Percentiles rank a stretch among this genome's conserved stretches.
Conservation (phyloP, 2,329 filamentous ascomycete species). For the Fusarium guadeloupense region DNA sequence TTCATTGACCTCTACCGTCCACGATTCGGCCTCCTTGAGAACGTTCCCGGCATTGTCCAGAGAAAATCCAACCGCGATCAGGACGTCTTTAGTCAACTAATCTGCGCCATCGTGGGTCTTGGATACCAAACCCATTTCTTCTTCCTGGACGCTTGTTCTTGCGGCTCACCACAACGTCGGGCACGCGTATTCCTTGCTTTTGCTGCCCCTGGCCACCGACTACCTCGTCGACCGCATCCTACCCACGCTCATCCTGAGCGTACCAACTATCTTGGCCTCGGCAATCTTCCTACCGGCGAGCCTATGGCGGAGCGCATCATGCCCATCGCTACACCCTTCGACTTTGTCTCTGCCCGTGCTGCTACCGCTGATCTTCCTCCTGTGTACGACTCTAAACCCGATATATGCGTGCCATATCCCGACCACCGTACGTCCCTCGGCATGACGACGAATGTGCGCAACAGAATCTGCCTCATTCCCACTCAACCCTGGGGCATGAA, state of each 20-base stretch:
- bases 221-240: constrained; percentile 64
- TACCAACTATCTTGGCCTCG: constrained; percentile 55
- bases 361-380: constrained; percentile 68
- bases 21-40: constrained; percentile 79
- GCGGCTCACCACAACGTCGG: constrained; percentile 72
- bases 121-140: constrained; percentile 79
- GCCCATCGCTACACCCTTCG: constrained; percentile 64
- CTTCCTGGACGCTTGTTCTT: constrained; percentile 74
- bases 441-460: constrained; percentile 51
- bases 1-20: constrained; percentile 80
- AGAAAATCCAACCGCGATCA: constrained; percentile 57
- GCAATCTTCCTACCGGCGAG: constrained; percentile 67
- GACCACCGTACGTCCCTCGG: constrained; percentile 69
- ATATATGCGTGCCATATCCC: constrained; percentile 70
- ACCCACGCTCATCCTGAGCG: constrained; percentile 69
- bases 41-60: constrained; percentile 73
- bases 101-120: constrained; percentile 77
- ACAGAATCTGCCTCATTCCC: constrained; percentile 67
- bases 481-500: constrained; percentile 64
- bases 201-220: constrained; percentile 69
- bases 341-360: constrained; percentile 62
- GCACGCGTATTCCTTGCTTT: constrained; percentile 76
- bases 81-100: constrained; percentile 77
- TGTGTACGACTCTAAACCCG: constrained; percentile 68
- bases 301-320: constrained; percentile 63